Percentiles rank a stretch among this genome's conserved stretches.
phyloP scores from a whole-genome alignment of 139 green algal genomes.

The Chlorella sp. region DNA sequence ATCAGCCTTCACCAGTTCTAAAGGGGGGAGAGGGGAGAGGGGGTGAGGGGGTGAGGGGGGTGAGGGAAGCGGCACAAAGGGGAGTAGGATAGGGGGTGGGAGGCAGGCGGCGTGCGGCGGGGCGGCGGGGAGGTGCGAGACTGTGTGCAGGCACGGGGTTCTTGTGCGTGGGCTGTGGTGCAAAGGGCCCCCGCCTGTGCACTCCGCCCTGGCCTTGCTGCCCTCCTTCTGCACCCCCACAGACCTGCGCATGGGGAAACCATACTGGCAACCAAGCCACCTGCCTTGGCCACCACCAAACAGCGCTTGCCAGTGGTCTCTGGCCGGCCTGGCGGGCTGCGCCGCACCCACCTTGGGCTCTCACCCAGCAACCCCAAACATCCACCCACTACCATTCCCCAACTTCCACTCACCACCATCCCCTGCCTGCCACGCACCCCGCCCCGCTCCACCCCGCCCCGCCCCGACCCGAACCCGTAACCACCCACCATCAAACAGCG shows the following conservation, averaged over 20 bases:
- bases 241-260: not conserved
- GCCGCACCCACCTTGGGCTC: not conserved
- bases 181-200: not conserved
- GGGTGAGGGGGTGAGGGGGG: not conserved
- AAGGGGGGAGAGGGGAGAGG: not conserved
- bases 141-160: too few relatives aligned
- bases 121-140: too few relatives aligned
- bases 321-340: not conserved
- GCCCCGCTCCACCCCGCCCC: too few relatives aligned
- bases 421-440: not conserved
- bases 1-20: conserved; percentile 53
- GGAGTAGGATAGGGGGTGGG: not conserved
- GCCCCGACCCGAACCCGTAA: not conserved
- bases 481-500: conserved; percentile 54
- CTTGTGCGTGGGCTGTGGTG: not conserved
- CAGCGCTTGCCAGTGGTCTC: too few relatives aligned
- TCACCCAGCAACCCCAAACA: not conserved
- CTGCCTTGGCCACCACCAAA: too few relatives aligned
- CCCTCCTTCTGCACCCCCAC: not conserved
- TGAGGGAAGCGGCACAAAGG: not conserved
- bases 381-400: too few relatives aligned
- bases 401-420: not conserved
- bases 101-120: not conserved
- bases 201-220: not conserved
- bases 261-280: not conserved